These are phyloP conservation scores for Diaporthe citri DNA, from an alignment of 2,329 filamentous ascomycete genomes.

Conservation along the genomic window DNA sequence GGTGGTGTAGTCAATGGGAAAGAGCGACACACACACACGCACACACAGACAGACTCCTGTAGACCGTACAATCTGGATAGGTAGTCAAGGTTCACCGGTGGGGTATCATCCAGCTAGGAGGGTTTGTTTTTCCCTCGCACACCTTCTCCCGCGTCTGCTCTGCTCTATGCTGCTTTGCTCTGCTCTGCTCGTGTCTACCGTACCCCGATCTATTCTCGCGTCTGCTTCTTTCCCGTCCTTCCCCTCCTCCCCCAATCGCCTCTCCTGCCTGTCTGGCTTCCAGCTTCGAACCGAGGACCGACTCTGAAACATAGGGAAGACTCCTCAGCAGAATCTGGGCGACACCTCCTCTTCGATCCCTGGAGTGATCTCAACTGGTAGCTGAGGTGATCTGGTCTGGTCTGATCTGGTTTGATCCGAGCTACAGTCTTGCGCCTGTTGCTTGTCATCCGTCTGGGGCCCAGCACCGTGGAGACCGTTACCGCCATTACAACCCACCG, in stretches of 20 bases:
- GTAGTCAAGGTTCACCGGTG: slow-evolving; percentile 23
- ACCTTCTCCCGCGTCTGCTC: slow-evolving; percentile 4
- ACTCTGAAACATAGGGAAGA: slow-evolving; percentile 21
- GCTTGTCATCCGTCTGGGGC: slow-evolving; percentile 5
- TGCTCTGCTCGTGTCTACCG: neutral
- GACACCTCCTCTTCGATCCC: neutral
- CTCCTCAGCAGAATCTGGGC: slow-evolving; percentile 10
- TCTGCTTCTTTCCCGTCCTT: neutral
- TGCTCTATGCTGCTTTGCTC: neutral
- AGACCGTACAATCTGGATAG: slow-evolving; percentile 27
- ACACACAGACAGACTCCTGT: neutral
- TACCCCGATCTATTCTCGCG: slow-evolving; percentile 3
- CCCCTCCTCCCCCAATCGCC: neutral
- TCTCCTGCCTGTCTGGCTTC: neutral
- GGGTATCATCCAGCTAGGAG: slow-evolving; percentile 21
- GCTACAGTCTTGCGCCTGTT: slow-evolving; percentile 10
- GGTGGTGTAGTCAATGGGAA: slow-evolving; percentile 1
- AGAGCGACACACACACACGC: neutral
- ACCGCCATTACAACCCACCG: slow-evolving; percentile 31
- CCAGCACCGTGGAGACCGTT: slow-evolving; percentile 24
- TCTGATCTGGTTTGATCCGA: slow-evolving; percentile 23
- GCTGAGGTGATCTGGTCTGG: neutral
- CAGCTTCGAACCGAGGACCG: slow-evolving; percentile 10
- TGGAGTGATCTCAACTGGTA: slow-evolving; percentile 13
- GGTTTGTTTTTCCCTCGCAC: slow-evolving; percentile 13